Evolutionary conservation across 768 basidiomycete genomes (phyloP), one percentile per base, ranked within the genome.

Genomic region (Russula lepida): DNA sequence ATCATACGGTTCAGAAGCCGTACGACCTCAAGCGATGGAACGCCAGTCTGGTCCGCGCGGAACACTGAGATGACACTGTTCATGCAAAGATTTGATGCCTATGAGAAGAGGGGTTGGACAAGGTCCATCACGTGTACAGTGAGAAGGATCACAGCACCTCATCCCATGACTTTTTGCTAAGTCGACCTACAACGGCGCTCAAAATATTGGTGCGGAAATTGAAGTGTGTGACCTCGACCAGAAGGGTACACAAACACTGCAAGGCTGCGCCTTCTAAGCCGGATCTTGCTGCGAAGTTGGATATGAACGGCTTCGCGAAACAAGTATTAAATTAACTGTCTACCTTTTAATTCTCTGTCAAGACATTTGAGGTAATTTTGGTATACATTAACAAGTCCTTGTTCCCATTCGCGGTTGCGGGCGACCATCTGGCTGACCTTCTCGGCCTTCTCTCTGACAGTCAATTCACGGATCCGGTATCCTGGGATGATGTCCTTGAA

Each of bases 401-500:
- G 93, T 71, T 99, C 97, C 82, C 88, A 98, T 69, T 98, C 97
- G 65, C 97, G 83, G 66, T 89, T 87, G 27, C 84, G 82, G 19
- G 86, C 79, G 8, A 99, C 94, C 77, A 91, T 85, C 74, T 98
- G 95, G 71, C 92, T 84, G 66, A 97, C 92, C 74, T 95, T 97
- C 73, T 94, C 92, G 4, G 84, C 77, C 72, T 89, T 92, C 74
- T 99, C 97, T 66, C 83, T 82, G 54, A 93, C 95, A 7, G 92
- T 94, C 47, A 98, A 78, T 19, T 85, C 75, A 56, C 97, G 92
- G 71, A 99, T 95, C 62, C 94, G 87, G 73, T 98, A 99, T 3
- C 92, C 92, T 27, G 97, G 97, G 44, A 98, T 85, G 64, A 98
- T 83, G 72, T 99, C 97, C 70, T 92, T 94, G 80, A 92, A 97